phyloP scores from a whole-genome alignment of 2,329 filamentous ascomycete species.

The Epichloe sylvatica region DNA sequence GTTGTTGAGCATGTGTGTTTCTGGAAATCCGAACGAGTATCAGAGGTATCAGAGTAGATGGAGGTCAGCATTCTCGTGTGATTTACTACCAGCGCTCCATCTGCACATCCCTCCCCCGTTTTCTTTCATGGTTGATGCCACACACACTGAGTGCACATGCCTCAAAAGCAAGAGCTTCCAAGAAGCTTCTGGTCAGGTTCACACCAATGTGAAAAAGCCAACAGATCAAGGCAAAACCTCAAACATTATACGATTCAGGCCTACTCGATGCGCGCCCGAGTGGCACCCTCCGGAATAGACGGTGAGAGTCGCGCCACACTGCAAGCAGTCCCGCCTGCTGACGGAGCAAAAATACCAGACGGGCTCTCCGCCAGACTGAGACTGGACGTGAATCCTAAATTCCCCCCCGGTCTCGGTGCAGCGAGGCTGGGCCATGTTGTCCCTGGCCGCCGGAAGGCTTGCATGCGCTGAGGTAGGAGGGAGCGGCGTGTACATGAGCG shows the following conservation, averaged over 20 bases:
- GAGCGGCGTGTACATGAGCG: background rate
- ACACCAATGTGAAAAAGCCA: no score
- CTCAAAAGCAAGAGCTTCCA: no score
- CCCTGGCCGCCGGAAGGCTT: conserved; percentile 10
- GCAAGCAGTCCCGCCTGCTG: conserved; percentile 6
- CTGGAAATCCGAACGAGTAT: no score
- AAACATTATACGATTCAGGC: no score
- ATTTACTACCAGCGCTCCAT: no score
- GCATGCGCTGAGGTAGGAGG: conserved; percentile 2
- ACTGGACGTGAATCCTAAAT: background rate
- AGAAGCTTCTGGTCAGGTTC: no score
- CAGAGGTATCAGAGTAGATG: no score
- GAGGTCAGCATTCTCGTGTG: no score
- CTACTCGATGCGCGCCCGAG: background rate
- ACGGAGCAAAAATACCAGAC: background rate
- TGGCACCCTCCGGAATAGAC: background rate
- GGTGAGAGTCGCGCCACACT: conserved; percentile 2
- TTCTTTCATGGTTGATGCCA: no score
- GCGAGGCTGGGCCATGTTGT: conserved; percentile 3
- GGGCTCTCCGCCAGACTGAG: background rate
- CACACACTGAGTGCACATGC: no score
- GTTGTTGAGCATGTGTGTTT: background rate
- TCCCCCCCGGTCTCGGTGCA: background rate
- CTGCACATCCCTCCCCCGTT: no score
- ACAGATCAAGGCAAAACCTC: no score